Base-by-base conservation (phyloP, 768 basidiomycete species). In the Cyclocybe cylindracea region DNA sequence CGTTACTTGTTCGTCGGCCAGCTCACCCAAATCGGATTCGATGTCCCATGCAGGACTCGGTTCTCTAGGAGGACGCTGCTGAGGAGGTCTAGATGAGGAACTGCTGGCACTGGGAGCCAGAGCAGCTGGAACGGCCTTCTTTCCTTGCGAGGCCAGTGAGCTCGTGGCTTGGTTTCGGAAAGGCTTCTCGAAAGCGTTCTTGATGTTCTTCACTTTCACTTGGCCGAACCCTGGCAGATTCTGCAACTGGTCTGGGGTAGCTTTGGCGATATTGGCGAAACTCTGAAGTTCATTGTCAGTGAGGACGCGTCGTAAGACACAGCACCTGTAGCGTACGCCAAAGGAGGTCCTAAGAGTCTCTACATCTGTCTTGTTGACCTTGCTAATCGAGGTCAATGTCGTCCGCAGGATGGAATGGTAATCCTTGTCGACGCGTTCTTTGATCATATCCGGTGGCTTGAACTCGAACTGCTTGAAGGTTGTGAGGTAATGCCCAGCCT, bases 301-400 rank as follows among this genome's bases (percentile, higher is more conserved):
- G 24, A 19, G 34, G 53, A 46, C 5, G 24, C 24, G 5, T 24
- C 24, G 4, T 5, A 24, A 24, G 24, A 24, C 24, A 3, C 24
- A 24, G 24, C 24, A 24, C 5, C 5, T 5, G 24, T 24, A 24
- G 77, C 87, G 51, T 72, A 98, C 96, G 34, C 94, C 95, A 59
- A 95, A 87, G n/a, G 92, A 88, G 2, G 87, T 87, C 16, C 91
- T 83, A 38, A 99, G 75, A 3, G 96, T 98, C 70, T 92, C 86
- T 1, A 95, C 93, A 61, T 99, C 97, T 3, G 96, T 98, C 76
- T 96, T 97, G 71, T 98, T 98, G 55, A 99, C 92, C 59, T 91
- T 93, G 64, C 83, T 88, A 61, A 98, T 91, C 57, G 83, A 85
- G 1, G 96, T 98, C 24, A 99, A 76, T 1, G 91, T 81, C 14